Conservation (phyloP, 169 alveolate species). For the Besnoitia besnoiti region DNA sequence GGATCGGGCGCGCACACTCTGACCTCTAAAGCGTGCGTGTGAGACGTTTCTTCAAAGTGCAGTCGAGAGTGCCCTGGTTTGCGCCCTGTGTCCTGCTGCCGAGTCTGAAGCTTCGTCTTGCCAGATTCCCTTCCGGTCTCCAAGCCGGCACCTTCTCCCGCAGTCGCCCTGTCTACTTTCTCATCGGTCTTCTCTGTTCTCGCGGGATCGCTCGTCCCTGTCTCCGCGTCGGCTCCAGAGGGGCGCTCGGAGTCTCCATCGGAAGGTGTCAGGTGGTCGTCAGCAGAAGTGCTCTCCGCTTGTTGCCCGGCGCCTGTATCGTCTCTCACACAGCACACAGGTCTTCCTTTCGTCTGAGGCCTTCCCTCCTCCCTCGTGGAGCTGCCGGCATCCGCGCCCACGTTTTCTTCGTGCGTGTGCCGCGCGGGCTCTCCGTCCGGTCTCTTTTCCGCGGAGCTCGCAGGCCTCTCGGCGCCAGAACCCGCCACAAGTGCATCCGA, state of each 20-base stretch:
- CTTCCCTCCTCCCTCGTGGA: neutral
- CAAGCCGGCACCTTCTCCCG: neutral
- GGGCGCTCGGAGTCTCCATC: neutral
- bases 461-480: neutral
- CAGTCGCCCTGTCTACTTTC: neutral
- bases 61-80: conserved; percentile 70
- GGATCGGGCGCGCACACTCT: too few relatives aligned
- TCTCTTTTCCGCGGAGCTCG: neutral
- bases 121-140: neutral
- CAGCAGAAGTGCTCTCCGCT: neutral
- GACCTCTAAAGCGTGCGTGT: conserved; percentile 73
- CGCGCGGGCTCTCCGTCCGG: neutral
- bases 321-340: neutral
- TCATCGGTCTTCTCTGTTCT: neutral
- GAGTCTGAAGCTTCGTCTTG: neutral
- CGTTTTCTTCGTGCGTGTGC: too few relatives aligned
- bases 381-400: neutral
- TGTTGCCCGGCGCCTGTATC: neutral
- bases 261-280: neutral
- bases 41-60: conserved; percentile 68
- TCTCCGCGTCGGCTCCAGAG: neutral
- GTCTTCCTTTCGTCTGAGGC: neutral
- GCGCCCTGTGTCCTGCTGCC: neutral
- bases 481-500: neutral
- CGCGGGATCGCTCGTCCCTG: neutral